These are phyloP conservation scores for Neofusicoccum ribis DNA, from an alignment of 2,329 filamentous ascomycete species.

Conservation along the genomic window DNA sequence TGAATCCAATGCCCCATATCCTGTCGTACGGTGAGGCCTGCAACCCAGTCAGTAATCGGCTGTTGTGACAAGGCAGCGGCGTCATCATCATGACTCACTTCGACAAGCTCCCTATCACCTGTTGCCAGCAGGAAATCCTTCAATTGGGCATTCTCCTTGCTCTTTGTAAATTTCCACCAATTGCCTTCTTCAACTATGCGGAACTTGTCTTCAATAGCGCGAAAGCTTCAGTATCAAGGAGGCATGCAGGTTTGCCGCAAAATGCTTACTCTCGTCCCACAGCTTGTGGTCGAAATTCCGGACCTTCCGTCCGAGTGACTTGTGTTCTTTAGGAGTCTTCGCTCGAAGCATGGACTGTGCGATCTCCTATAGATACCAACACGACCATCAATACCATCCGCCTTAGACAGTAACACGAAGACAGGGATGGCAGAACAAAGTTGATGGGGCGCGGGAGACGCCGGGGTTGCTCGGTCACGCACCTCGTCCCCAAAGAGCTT, in stretches of 20 bases:
- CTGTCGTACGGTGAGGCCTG: conserved; percentile 46
- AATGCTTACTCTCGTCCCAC: conserved; percentile 48
- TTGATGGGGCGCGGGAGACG: too few relatives aligned
- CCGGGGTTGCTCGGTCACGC: background rate
- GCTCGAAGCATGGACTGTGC: conserved; percentile 54
- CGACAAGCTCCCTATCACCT: conserved; percentile 61
- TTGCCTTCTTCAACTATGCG: conserved; percentile 60
- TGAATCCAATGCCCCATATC: conserved; percentile 68
- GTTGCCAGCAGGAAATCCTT: conserved; percentile 56
- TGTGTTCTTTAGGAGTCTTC: conserved; percentile 50
- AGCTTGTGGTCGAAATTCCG: conserved; percentile 50
- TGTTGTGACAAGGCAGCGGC: background rate
- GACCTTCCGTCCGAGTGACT: conserved; percentile 58
- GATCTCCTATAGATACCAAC: conserved; percentile 28
- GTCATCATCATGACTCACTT: conserved; percentile 47
- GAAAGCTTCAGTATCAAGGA: background rate
- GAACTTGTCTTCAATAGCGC: background rate
- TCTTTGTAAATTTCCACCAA: conserved; percentile 55
- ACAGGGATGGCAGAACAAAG: too few relatives aligned
- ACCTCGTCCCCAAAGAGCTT: conserved; percentile 44
- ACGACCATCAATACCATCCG: too few relatives aligned
- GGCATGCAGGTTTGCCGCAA: background rate
- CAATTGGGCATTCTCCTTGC: conserved; percentile 47
- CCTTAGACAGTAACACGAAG: background rate
- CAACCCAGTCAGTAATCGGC: background rate